Base-by-base conservation (phyloP, 2,329 filamentous ascomycete species). In the Decorospora gaudefroyi region DNA sequence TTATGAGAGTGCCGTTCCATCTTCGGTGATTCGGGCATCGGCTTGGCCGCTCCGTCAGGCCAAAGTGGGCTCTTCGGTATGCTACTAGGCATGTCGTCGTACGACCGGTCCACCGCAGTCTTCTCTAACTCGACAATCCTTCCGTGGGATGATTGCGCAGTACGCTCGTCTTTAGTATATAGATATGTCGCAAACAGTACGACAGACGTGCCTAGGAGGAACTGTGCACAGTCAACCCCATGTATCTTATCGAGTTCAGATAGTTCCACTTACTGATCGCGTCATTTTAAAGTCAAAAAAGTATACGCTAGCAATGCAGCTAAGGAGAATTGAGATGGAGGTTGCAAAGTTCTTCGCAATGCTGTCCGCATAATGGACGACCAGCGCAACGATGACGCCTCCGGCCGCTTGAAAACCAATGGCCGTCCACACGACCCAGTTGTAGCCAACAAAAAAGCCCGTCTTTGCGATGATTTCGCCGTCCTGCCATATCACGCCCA, bases 381-480 rank as follows among this genome's bases (percentile, higher is more conserved):
- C 88, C 48, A 93, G 78, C 1, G 87, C 87, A 7, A 89, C 85
- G n/a, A 95, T 74, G 18, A 97, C 80, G 16, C 92, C 93, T 21
- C 91, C 91, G 23, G 85, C 73, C 0, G 91, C 88, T 68, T 99
- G 93, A 46, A 93, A 80, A 4, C 84, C 66, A 57, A 97, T 88
- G 4, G 90, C 87, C 4, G 83, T 78, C 90, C 91, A 96, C 3
- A 97, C 92, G 13, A 92, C 79, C 78, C 83, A 87, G 67, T 95
- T 96, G 73, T 97, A 99, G 2, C 93, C 93, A 44, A 88, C 86
- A 59, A 99, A 97, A 72, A 97, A 95, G 9, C 93, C 93, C 51
- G 88, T 84, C 68, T 86, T 83, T 17, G 85, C 80, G 53, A 99
- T 90, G 27, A 87, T 85, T 49, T 85, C 82, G 17, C 92, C 93